Evolutionary conservation across 495 filamentous ascomycete genomes (phyloP).

Genomic region (Sporormia fimetaria): DNA sequence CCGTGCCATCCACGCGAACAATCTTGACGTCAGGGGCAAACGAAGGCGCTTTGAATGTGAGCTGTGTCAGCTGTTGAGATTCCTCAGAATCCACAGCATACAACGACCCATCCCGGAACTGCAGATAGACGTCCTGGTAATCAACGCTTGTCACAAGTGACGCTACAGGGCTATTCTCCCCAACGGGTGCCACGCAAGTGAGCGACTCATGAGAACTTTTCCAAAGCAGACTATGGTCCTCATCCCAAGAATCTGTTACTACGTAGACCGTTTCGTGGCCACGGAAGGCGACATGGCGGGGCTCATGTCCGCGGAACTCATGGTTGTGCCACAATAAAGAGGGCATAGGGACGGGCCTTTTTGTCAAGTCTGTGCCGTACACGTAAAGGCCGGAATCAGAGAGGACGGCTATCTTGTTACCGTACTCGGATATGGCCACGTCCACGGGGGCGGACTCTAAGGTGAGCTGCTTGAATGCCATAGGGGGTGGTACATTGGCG

Average conservation of each 20-base stretch:
- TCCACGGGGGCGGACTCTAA: conserved; percentile 56
- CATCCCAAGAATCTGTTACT: conserved; percentile 18
- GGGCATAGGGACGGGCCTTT: conserved; percentile 36
- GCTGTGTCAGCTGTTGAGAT: background rate
- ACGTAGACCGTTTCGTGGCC: conserved; percentile 23
- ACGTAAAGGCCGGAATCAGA: conserved; percentile 20
- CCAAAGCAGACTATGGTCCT: conserved; percentile 12
- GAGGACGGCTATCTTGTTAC: conserved; percentile 59
- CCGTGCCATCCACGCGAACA: conserved; percentile 1
- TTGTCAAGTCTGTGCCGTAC: conserved; percentile 30
- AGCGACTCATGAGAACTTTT: conserved; percentile 1
- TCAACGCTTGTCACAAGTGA: conserved; percentile 9
- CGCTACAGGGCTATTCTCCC: conserved; percentile 1
- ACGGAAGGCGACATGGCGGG: conserved; percentile 26
- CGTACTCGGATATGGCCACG: conserved; percentile 56
- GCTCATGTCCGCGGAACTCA: background rate
- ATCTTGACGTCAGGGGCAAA: conserved; percentile 10
- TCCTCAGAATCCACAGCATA: background rate
- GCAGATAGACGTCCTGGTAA: conserved; percentile 7
- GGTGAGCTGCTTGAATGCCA: conserved; percentile 67
- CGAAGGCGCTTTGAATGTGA: conserved; percentile 5
- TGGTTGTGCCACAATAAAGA: conserved; percentile 14
- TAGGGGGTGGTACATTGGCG: conserved; percentile 83
- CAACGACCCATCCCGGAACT: conserved; percentile 10
- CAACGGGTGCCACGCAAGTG: conserved; percentile 1